These are phyloP conservation scores for Smittium culicis DNA, from an alignment of 371 early-diverging fungal species.

Conservation along the genomic window DNA sequence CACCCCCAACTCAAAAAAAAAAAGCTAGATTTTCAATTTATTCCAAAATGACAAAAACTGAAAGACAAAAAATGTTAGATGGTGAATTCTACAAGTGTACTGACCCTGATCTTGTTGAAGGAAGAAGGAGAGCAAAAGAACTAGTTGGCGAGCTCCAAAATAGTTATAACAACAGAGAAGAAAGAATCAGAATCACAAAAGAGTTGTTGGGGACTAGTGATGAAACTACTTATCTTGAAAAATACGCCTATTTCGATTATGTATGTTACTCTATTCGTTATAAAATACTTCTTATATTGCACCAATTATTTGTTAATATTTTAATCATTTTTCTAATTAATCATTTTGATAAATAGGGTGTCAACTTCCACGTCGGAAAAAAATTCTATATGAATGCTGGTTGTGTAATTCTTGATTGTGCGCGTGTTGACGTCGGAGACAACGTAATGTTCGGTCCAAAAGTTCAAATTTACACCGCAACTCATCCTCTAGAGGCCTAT, in stretches of 20 bases:
- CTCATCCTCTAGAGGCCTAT: slow-evolving; percentile 49
- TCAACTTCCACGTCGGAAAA: slow-evolving; percentile 52
- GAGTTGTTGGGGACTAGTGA: slow-evolving; percentile 40
- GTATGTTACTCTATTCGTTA: too few species aligned
- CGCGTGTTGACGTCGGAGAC: slow-evolving; percentile 48
- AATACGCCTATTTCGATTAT: slow-evolving; percentile 51
- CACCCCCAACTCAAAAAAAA: too few species aligned
- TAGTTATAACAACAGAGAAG: slow-evolving; percentile 27
- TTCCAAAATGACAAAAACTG: slow-evolving; percentile 22
- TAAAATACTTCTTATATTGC: too few species aligned
- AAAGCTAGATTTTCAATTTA: too few species aligned
- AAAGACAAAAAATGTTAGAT: slow-evolving; percentile 45
- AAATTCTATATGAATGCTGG: slow-evolving; percentile 49
- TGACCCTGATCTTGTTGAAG: slow-evolving; percentile 37
- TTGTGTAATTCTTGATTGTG: slow-evolving; percentile 50
- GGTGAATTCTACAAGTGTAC: slow-evolving; percentile 46
- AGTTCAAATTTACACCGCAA: slow-evolving; percentile 60
- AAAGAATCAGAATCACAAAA: slow-evolving; percentile 27
- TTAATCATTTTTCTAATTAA: neutral
- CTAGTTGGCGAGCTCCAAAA: slow-evolving; percentile 28
- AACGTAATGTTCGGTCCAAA: slow-evolving; percentile 53
- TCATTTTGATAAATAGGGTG: slow-evolving; percentile 28
- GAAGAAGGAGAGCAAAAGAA: slow-evolving; percentile 12
- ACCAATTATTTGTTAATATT: too few species aligned
- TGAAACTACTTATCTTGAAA: slow-evolving; percentile 39